Evolutionary conservation across 2,329 filamentous ascomycete genomes (phyloP), one percentile per base, ranked within the genome.

Genomic region (Helotiales sp.): DNA sequence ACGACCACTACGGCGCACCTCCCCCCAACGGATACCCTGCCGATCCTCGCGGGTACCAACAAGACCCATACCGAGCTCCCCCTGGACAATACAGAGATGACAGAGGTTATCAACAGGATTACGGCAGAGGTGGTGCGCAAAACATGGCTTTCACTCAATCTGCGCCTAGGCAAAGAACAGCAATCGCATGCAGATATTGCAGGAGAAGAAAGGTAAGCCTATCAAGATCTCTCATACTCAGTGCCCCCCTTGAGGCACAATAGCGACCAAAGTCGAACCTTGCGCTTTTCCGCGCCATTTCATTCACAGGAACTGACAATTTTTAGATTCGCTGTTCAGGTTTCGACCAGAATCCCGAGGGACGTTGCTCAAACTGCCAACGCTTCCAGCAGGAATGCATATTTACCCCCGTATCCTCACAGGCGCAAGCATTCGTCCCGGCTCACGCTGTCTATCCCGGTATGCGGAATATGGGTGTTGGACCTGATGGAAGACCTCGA

Each of bases 361-460:
- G 90, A 67, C 87, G 89, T 68, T 93, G 90, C 82, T 87, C 84
- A 75, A 92, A 92, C 77, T 93, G 90, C 76, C 83, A 89, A 70
- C 84, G 90, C 57, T 93, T 92, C 80, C 89, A 90, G 71, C 90
- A 92, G 78, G 89, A 91, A 76, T 93, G 90, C 79, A 87, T 93
- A 79, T 93, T 93, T 79, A 92, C 89, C 0, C 90, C 90, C 2
- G 90, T 93, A 26, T 91, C 89, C 3, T 90, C 89, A 11, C 89
- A 92, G 79, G 87, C 89, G 8, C 89, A 91, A 77, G 90, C 90
- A 11, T 92, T 92, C 75, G 90, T 92, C 37, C 90, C 90, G 7
- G 89, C 89, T 10, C 88, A 91, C 76, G 88, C 89, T 6, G 87
- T 89, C 66, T 91, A 86, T 70, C 84, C 85, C 17, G 80, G 84